These are phyloP conservation scores for Diplodia corticola DNA, from an alignment of 2,329 filamentous ascomycete genomes.

Conservation along the genomic window DNA sequence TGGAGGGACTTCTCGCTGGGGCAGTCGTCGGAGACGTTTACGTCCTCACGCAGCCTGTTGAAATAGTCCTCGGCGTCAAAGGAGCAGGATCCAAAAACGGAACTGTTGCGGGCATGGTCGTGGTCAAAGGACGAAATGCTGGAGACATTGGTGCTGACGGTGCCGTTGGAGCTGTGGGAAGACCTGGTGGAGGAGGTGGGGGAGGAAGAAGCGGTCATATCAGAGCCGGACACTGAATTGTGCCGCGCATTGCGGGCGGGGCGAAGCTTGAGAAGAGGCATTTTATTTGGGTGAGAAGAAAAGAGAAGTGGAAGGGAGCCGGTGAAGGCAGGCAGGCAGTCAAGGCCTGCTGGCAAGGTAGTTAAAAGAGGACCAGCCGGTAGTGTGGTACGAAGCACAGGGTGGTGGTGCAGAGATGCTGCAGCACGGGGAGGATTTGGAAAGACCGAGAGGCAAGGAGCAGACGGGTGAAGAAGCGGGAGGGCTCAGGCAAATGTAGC, in stretches of 20 bases:
- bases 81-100: slow-evolving; percentile 16
- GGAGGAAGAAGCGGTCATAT: slow-evolving; percentile 1
- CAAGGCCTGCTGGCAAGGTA: background rate
- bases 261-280: slow-evolving; percentile 3
- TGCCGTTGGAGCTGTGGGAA: slow-evolving; percentile 12
- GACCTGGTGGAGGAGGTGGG: background rate
- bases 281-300: background rate
- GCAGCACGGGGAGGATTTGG: background rate
- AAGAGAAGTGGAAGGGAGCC: background rate
- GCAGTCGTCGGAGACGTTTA: slow-evolving; percentile 26
- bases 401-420: background rate
- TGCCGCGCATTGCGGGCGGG: background rate
- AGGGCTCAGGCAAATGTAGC: background rate
- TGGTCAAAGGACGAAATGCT: slow-evolving; percentile 5
- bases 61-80: slow-evolving; percentile 38
- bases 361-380: background rate
- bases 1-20: background rate
- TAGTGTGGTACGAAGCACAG: background rate
- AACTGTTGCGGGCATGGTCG: background rate
- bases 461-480: background rate
- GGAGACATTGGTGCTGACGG: slow-evolving; percentile 11
- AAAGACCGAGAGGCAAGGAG: background rate
- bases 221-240: background rate
- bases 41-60: slow-evolving; percentile 34
- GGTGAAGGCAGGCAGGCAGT: background rate